Evolutionary conservation across 306 rosid species (phyloP).

Genomic region (Vigna trinervia): DNA sequence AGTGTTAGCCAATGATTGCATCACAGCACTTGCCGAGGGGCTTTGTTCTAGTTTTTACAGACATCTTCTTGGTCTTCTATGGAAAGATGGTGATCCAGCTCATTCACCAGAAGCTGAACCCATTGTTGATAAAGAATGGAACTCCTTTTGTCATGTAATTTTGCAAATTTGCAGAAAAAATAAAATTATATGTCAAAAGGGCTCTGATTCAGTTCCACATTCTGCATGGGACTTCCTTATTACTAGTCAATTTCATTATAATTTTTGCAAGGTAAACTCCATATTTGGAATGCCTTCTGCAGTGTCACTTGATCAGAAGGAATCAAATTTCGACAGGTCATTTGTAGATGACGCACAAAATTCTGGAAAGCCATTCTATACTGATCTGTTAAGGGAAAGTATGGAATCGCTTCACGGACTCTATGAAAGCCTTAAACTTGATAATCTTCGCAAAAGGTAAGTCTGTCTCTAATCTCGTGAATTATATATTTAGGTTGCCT

Average conservation of each 20-base stretch:
- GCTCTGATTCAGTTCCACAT: constrained; percentile 43
- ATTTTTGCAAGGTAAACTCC: constrained; percentile 64
- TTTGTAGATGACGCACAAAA: constrained; percentile 43
- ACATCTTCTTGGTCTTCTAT: constrained; percentile 84
- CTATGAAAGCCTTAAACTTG: constrained; percentile 88
- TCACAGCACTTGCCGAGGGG: constrained; percentile 91
- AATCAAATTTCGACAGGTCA: constrained; percentile 42
- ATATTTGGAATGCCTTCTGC: constrained; percentile 53
- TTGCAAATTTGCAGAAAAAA: constrained; percentile 68
- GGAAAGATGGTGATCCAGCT: constrained; percentile 81
- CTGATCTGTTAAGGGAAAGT: constrained; percentile 69
- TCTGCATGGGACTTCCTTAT: constrained; percentile 93
- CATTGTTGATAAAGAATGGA: constrained; percentile 77
- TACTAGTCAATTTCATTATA: constrained; percentile 76
- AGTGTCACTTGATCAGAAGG: constrained; percentile 50
- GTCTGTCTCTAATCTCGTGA: constrained; percentile 4
- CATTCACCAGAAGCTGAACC: constrained; percentile 60
- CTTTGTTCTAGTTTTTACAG: constrained; percentile 68
- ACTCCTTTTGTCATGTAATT: constrained; percentile 68
- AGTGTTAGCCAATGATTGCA: constrained; percentile 82
- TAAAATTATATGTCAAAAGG: constrained; percentile 47
- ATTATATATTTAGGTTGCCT: constrained; percentile 2
- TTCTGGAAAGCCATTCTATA: constrained; percentile 57
- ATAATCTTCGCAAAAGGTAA: constrained; percentile 88
- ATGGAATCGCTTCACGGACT: constrained; percentile 93